Percentiles rank a stretch among this genome's conserved stretches.
Evolutionary conservation across 164 flowering plant species (phyloP).

Genomic region (Cinnamomum micranthum): DNA sequence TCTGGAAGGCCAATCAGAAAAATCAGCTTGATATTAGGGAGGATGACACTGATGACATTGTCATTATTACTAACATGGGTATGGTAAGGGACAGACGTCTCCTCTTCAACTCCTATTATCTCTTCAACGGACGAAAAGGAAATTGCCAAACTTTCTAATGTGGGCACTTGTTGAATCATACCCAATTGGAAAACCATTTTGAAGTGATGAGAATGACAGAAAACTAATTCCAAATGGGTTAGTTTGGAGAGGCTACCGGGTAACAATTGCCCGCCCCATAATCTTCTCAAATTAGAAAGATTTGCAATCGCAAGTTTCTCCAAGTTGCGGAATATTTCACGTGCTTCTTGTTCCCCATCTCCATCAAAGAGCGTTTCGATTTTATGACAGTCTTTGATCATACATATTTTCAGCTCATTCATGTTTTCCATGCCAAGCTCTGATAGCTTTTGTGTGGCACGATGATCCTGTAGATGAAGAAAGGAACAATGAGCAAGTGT

Average conservation of each 20-base stretch:
- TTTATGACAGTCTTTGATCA: neutral
- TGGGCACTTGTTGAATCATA: neutral
- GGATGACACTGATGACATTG: neutral
- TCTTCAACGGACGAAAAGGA: neutral
- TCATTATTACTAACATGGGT: neutral
- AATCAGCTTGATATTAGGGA: neutral
- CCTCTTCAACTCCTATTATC: neutral
- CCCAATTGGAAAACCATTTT: neutral
- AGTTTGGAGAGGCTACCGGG: neutral
- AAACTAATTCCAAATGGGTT: neutral
- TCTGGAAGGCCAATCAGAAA: neutral
- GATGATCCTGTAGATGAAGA: too few species aligned
- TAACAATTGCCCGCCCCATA: neutral
- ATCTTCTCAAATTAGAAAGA: too few species aligned
- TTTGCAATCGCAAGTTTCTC: neutral
- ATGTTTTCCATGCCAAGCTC: too few species aligned
- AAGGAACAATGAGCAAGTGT: too few species aligned
- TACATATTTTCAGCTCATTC: neutral
- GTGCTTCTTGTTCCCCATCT: neutral
- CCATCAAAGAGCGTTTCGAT: neutral
- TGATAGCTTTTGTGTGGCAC: too few species aligned
- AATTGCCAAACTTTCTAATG: neutral
- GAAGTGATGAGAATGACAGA: too few species aligned
- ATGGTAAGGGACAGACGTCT: neutral
- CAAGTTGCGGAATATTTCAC: neutral